phyloP scores from a whole-genome alignment of 2,329 filamentous ascomycete species.

The Sporothrix brasiliensis region DNA sequence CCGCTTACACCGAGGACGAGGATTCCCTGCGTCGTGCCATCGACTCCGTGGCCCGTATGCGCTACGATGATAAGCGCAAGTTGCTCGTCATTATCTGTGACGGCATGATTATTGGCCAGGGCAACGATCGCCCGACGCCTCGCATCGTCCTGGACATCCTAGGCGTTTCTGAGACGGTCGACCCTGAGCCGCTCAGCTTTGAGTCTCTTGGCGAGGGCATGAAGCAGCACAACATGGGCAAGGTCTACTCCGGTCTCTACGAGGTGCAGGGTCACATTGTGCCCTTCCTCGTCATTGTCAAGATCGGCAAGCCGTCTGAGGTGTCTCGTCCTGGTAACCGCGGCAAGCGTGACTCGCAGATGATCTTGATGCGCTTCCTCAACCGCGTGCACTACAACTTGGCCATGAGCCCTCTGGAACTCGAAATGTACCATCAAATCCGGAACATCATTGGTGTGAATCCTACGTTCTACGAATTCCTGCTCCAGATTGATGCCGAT shows the following conservation, averaged over 20 bases:
- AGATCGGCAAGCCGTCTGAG: slow-evolving; percentile 96
- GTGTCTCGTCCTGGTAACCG: slow-evolving; percentile 93
- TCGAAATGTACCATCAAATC: slow-evolving; percentile 99
- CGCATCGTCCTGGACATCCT: slow-evolving; percentile 96
- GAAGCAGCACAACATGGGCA: slow-evolving; percentile 99
- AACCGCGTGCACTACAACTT: slow-evolving; percentile 98
- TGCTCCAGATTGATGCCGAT: slow-evolving; percentile 96
- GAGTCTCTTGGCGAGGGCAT: slow-evolving; percentile 93
- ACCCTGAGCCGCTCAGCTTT: slow-evolving; percentile 94
- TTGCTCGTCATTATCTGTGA: slow-evolving; percentile 90
- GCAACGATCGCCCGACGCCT: slow-evolving; percentile 93
- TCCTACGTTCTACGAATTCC: slow-evolving; percentile 96
- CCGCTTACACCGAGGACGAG: slow-evolving; percentile 97
- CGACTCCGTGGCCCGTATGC: slow-evolving; percentile 92
- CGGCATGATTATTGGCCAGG: slow-evolving; percentile 99
- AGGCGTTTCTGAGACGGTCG: slow-evolving; percentile 88
- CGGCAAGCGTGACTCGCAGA: slow-evolving; percentile 98
- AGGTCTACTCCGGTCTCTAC: slow-evolving; percentile 96
- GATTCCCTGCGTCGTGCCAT: slow-evolving; percentile 96
- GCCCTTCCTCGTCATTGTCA: slow-evolving; percentile 94
- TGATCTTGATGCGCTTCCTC: slow-evolving; percentile 97
- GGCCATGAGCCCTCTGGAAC: slow-evolving; percentile 91
- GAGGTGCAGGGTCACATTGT: slow-evolving; percentile 98
- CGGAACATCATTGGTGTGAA: slow-evolving; percentile 98
- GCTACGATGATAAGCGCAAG: slow-evolving; percentile 98